phyloP scores from a whole-genome alignment of 345 rosid genomes.

The Lepidium africanum region DNA sequence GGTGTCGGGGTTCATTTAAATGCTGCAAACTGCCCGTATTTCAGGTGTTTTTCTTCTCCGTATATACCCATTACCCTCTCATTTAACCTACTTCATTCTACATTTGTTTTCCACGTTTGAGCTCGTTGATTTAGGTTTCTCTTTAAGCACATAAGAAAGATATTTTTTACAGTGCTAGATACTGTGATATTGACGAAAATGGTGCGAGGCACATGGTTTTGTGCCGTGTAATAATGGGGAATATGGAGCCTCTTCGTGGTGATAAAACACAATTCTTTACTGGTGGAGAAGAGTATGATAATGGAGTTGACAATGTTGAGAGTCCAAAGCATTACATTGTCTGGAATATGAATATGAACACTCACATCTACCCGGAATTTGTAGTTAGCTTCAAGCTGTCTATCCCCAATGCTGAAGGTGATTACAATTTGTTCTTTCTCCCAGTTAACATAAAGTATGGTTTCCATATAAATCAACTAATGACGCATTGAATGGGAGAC shows the following conservation, averaged over 20 bases:
- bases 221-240: conserved; percentile 88
- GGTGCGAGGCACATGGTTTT: conserved; percentile 56
- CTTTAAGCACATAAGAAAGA: conserved; percentile 14
- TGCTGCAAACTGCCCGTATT: conserved; percentile 37
- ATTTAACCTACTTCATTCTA: neutral
- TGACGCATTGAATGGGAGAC: conserved; percentile 30
- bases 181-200: conserved; percentile 85
- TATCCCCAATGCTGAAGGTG: conserved; percentile 33
- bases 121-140: neutral
- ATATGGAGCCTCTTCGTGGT: conserved; percentile 57
- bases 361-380: conserved; percentile 83
- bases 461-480: conserved; percentile 23
- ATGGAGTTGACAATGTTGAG: conserved; percentile 70
- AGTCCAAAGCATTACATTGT: conserved; percentile 52
- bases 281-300: conserved; percentile 58
- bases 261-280: conserved; percentile 36
- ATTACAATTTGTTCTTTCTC: neutral
- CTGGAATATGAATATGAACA: conserved; percentile 81
- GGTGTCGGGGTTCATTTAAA: conserved; percentile 78
- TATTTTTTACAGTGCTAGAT: conserved; percentile 54
- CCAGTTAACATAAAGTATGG: neutral
- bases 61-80: neutral
- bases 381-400: conserved; percentile 80
- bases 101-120: neutral
- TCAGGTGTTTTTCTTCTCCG: conserved; percentile 45